Evolutionary conservation across 1,284 basidiomycete genomes (phyloP).

Genomic region (Tilletia horrida): DNA sequence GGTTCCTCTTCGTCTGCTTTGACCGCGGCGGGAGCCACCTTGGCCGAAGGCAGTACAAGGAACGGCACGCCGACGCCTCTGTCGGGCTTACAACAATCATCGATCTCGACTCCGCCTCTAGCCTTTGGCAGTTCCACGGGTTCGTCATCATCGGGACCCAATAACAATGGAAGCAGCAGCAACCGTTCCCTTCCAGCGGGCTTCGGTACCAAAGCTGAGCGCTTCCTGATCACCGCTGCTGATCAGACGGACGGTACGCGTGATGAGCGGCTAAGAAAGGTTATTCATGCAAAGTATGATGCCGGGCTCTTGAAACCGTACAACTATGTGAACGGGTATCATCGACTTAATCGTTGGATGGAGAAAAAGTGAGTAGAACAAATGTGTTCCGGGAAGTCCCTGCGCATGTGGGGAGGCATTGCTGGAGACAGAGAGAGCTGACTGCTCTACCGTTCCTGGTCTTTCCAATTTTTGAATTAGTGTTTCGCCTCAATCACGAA

Average conservation of each 20-base stretch:
- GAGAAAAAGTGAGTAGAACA: conserved; percentile 69
- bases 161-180: background rate
- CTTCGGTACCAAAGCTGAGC: conserved; percentile 60
- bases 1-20: background rate
- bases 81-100: no score
- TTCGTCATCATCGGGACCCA: background rate
- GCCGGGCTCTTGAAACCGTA: conserved; percentile 91
- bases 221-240: conserved; percentile 87
- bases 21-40: no score
- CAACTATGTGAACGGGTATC: conserved; percentile 70
- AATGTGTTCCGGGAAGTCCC: background rate
- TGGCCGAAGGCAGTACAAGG: no score
- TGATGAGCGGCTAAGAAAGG: conserved; percentile 81
- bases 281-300: conserved; percentile 95
- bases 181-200: conserved; percentile 30
- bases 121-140: no score
- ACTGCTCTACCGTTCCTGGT: background rate
- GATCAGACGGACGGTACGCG: conserved; percentile 88
- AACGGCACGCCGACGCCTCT: no score
- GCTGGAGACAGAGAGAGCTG: no score
- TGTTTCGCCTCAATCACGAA: conserved; percentile 63
- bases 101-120: no score
- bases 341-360: conserved; percentile 69
- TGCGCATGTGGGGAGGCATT: conserved; percentile 5
- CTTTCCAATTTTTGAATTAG: background rate